phyloP scores from a whole-genome alignment of 2,329 filamentous ascomycete species.

The Coniella vitis region DNA sequence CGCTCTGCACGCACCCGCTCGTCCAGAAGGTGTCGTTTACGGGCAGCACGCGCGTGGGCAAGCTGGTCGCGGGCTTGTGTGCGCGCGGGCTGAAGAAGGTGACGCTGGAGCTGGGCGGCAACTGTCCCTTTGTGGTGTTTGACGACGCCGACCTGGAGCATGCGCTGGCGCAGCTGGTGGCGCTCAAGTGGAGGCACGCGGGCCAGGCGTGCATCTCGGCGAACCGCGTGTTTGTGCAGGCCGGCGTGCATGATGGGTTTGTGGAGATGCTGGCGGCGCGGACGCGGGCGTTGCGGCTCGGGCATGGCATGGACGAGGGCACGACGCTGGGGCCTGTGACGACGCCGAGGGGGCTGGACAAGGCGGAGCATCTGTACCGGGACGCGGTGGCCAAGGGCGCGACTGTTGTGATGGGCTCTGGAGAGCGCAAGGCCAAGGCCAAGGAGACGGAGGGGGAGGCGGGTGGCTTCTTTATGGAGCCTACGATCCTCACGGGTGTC shows the following conservation, averaged over 20 bases:
- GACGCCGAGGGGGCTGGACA: constrained; percentile 27
- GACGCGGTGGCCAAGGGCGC: constrained; percentile 20
- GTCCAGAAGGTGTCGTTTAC: constrained; percentile 69
- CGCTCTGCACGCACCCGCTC: constrained; percentile 37
- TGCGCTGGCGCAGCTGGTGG: constrained; percentile 40
- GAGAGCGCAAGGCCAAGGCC: constrained; percentile 28
- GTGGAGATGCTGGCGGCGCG: constrained; percentile 38
- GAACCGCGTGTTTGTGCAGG: constrained; percentile 59
- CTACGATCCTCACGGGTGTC: constrained; percentile 58
- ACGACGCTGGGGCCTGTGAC: constrained; percentile 31
- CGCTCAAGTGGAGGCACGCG: constrained; percentile 42
- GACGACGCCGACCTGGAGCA: constrained; percentile 61
- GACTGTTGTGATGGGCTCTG: constrained; percentile 34
- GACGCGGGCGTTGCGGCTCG: constrained; percentile 17
- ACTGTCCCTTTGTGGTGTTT: constrained; percentile 60
- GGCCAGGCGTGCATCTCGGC: constrained; percentile 60
- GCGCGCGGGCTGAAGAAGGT: constrained; percentile 62
- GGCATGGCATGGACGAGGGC: constrained; percentile 21
- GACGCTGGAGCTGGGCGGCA: constrained; percentile 66
- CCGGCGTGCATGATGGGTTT: constrained; percentile 55
- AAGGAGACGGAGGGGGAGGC: constrained; percentile 42
- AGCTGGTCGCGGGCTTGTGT: constrained; percentile 56
- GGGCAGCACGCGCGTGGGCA: constrained; percentile 63
- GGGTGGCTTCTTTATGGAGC: constrained; percentile 63
- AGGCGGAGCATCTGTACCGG: constrained; percentile 23